These are phyloP conservation scores for Trypanosoma rangeli DNA, from an alignment of 208 protist genomes.

Conservation along the genomic window DNA sequence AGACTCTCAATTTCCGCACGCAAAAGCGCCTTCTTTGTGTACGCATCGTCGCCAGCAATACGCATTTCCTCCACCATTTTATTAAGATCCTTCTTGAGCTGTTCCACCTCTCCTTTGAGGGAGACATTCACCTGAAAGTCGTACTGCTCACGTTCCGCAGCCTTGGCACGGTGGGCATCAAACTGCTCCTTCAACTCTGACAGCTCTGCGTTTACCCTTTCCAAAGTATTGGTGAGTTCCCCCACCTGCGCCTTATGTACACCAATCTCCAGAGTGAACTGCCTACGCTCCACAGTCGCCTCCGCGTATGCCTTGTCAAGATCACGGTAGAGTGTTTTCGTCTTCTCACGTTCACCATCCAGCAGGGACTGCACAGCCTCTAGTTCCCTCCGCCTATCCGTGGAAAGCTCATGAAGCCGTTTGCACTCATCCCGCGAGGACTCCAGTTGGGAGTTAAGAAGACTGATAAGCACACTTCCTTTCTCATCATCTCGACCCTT, in stretches of 20 bases:
- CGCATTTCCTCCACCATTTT: conserved; percentile 51
- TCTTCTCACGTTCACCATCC: conserved; percentile 48
- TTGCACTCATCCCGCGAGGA: conserved; percentile 74
- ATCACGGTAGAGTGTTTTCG: conserved; percentile 39
- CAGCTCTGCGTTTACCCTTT: conserved; percentile 33
- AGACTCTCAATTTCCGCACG: conserved; percentile 81
- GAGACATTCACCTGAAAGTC: conserved; percentile 70
- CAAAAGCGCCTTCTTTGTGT: conserved; percentile 62
- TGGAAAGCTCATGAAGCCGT: conserved; percentile 52
- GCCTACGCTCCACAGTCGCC: conserved; percentile 61
- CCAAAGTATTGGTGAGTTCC: conserved; percentile 51
- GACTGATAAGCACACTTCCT: conserved; percentile 72
- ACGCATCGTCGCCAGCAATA: conserved; percentile 49
- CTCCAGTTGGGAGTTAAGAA: conserved; percentile 88
- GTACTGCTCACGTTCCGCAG: conserved; percentile 67
- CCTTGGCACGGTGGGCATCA: conserved; percentile 21
- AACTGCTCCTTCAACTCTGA: conserved; percentile 40
- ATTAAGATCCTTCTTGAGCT: conserved; percentile 65
- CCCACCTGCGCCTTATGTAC: conserved; percentile 71
- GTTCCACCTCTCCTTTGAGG: conserved; percentile 73
- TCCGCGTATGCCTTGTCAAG: conserved; percentile 47
- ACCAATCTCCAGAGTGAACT: conserved; percentile 73
- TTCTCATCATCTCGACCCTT: conserved; percentile 84
- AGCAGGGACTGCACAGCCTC: conserved; percentile 51
- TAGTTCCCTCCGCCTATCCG: conserved; percentile 43